Base-by-base conservation (phyloP, 768 basidiomycete species). In the Crepidotus variabilis region DNA sequence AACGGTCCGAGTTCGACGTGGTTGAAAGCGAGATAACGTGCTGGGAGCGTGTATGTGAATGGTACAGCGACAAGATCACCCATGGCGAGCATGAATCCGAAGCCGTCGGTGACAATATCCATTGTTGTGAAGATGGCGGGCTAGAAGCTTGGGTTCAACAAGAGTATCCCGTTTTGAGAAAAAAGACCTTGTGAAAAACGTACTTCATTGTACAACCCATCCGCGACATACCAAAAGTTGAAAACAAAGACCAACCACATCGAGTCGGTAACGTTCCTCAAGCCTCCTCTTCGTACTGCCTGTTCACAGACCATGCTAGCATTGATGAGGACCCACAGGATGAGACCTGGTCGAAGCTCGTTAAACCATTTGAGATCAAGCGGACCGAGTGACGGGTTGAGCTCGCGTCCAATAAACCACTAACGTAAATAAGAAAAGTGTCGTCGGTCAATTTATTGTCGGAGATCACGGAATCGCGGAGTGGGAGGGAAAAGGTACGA, bases 41-140 rank as follows among this genome's bases (percentile, higher is more conserved):
- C 92, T 74, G 98, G 95, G 14, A 98, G 84, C 23, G 86, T 86
- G 73, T 98, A 99, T 13, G 85, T 87, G 72, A 98, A 96, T 9
- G 96, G 96, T 10, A 99, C 92, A 90, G 92, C 98, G 20, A 86
- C 72, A 28, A 98, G 82, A 66, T 98, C 94, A 39, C 97, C 96
- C 49, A 96, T 82, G 4, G 93, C 74, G 23, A 99, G 88, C 97
- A 99, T 99, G 80, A 94, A 98, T 7, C 97, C 97, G 65, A 98
- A 98, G 10, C 97, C 97, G 63, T 99, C 97, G 9, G 90, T 91
- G 2, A 88, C 94, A 66, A 99, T 95, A 66, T 99, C 97, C 92
- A 99, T 99, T 2, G 90, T 94, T 0, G 92, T 95, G 55, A 98
- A 79, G 61, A 99, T 80, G 11, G 91, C 88, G 1, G 90, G 82